Evolutionary conservation across 805 yeast genomes (phyloP), one percentile per base, ranked within the genome.

Genomic region (Zygotorulaspora florentina): DNA sequence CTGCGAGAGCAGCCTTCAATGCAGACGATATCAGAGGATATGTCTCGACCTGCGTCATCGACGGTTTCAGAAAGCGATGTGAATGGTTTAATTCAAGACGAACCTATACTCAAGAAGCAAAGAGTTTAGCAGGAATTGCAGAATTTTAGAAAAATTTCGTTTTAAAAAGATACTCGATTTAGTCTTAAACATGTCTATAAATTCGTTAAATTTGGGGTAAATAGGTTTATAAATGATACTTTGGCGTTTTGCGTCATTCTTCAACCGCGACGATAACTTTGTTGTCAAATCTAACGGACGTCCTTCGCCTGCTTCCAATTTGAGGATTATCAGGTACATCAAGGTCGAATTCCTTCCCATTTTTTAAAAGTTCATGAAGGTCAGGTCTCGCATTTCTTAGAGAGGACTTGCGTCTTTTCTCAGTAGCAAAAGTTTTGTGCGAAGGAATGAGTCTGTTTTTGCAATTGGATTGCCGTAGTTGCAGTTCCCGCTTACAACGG

Each of bases 211-310:
- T 20, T 26, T 43, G 43, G 45, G 42, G 20, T 35, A 40, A 10
- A 17, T 33, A 33, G 36, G 36, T 13, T 33, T 33, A 46, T 42
- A 42, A 26, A 18, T 41, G 35, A 11, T 20, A 20, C 38, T 20
- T 20, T 28, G 28, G 17, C 18, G 34, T 15, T 28, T 13, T 23
- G 37, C 18, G 31, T 43, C 45, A 59, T 30, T 62, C 63, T 48
- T 71, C 69, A 8, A 65, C 66, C 6, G 77, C 78, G n/a, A 79
- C 73, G 28, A 74, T 67, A 8, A 82, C 87, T 47, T 73, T 72
- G 46, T 79, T 83, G 52, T 80, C 83, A 55, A 82, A 82, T 52
- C 87, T 68, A 2, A 82, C 87, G 4, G 85, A 79, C 51, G 81
- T 80, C 58, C 85, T 69, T 65, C 87, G 72, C 63, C 71, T 50